phyloP scores from a whole-genome alignment of 768 basidiomycete genomes.

The Tricholoma matsutake region DNA sequence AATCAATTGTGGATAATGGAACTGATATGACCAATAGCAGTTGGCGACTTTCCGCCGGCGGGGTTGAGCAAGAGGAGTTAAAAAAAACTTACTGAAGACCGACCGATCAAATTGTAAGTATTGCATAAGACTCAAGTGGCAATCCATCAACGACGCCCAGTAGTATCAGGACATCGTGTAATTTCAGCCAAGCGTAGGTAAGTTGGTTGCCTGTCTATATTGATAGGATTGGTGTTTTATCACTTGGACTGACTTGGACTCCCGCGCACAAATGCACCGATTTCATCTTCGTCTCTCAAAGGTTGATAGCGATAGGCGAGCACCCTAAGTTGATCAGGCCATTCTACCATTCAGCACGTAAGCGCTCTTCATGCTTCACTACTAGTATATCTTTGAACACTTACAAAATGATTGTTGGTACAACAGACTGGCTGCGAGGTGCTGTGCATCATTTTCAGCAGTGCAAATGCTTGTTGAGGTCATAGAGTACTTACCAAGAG shows the following conservation, averaged over 20 bases:
- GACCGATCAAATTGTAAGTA: too few relatives aligned
- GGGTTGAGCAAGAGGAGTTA: too few relatives aligned
- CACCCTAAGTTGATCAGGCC: slow-evolving; percentile 9
- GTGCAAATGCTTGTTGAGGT: not conserved
- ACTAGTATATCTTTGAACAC: not conserved
- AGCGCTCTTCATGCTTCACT: not conserved
- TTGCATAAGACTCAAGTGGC: too few relatives aligned
- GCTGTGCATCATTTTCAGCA: not conserved
- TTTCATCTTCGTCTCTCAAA: not conserved
- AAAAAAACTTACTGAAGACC: too few relatives aligned
- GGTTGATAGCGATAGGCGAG: slow-evolving; percentile 6
- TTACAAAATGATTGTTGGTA: slow-evolving; percentile 15
- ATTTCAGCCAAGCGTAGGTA: too few relatives aligned
- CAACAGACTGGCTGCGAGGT: slow-evolving; percentile 18
- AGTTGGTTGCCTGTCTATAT: too few relatives aligned
- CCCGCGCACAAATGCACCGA: not conserved
- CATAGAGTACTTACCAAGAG: slow-evolving; percentile 8
- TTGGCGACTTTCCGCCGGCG: too few relatives aligned
- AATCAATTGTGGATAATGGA: not conserved
- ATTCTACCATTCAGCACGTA: not conserved
- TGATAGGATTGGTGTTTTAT: too few relatives aligned
- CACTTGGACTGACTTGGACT: too few relatives aligned
- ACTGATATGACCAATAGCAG: slow-evolving; percentile 30
- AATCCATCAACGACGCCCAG: too few relatives aligned
- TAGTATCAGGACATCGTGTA: too few relatives aligned